Base-by-base conservation (phyloP, 129 eudicot species). In the Sambucus nigra region DNA sequence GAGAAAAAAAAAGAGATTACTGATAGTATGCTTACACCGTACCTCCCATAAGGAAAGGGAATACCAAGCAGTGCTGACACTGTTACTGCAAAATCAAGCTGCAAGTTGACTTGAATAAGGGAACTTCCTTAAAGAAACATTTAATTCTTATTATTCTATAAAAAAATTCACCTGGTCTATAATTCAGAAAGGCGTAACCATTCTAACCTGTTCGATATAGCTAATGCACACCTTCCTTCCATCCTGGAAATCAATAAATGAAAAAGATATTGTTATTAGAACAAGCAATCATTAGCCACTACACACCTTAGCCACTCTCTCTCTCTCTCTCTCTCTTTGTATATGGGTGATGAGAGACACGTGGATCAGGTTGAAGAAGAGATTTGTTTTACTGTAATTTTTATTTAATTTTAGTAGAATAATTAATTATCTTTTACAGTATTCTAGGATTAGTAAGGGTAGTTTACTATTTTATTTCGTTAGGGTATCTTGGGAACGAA, bases 21-120 rank as follows among this genome's bases (percentile, higher is more conserved):
- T 18, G 22, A 61, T 16, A 53, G 57, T 25, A 67, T 41, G 65
- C 69, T 72, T 67, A 38, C 55, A 54, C 59, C 53, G 61, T 63
- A 91, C 99, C 99, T 92, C 70, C 96, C 99, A 80, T 74, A 92
- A 63, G 99, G 99, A 71, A 82, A 82, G 5, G 99, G 99, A 53
- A 92, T 53, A 35, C 96, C 99, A 75, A 92, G 85, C 77, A 92
- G 77, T 42, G 99, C 85, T 26, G 96, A 82, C 54, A 92, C 76
- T 49, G 99, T 92, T 25, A 64, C 91, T 45, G 96, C 84, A 80
- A 92, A 92, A 75, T 92, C 99, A 76, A 92, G 94, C 96, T 92
- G 99, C 65, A 76, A 69, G 32, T 55, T 29, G 33, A 66, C 55
- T 42, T 57, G 27, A 64, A 44, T 73, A 56, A 72, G 71, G 24